Evolutionary conservation across 495 filamentous ascomycete genomes (phyloP).

Genomic region (Aspergillus coremiiformis): DNA sequence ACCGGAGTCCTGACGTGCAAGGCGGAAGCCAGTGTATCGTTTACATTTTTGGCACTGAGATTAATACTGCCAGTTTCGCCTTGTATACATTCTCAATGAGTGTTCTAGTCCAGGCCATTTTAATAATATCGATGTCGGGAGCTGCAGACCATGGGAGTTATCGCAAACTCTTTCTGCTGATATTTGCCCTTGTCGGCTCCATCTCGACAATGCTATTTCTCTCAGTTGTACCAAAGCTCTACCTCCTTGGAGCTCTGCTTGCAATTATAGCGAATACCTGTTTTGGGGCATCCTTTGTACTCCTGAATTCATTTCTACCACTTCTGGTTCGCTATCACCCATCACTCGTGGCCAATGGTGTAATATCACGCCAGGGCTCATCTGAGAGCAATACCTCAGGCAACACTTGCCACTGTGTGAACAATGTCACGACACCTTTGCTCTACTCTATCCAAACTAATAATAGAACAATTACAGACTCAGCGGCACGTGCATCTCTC

Average conservation of each 20-base stretch:
- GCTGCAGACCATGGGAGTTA: conserved; percentile 94
- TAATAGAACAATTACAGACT: background rate
- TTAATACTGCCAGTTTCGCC: conserved; percentile 95
- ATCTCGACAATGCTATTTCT: conserved; percentile 85
- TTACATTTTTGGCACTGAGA: conserved; percentile 69
- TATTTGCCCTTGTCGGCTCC: conserved; percentile 76
- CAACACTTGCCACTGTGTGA: background rate
- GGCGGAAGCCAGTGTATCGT: conserved; percentile 70
- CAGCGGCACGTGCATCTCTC: conserved; percentile 10
- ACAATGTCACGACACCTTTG: conserved; percentile 32
- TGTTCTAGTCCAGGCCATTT: conserved; percentile 76
- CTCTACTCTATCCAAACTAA: conserved; percentile 11
- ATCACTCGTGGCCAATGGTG: conserved; percentile 16
- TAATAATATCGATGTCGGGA: conserved; percentile 92
- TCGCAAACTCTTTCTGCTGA: conserved; percentile 76
- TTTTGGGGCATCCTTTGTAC: conserved; percentile 78
- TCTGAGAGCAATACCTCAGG: background rate
- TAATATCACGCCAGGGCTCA: background rate
- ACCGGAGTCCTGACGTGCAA: conserved; percentile 19
- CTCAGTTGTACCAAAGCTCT: conserved; percentile 61
- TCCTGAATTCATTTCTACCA: conserved; percentile 78
- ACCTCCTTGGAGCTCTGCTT: conserved; percentile 71
- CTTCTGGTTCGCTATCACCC: conserved; percentile 75
- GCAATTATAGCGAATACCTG: conserved; percentile 88
- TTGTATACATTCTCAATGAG: conserved; percentile 97